phyloP scores from a whole-genome alignment of 495 filamentous ascomycete species.

The Aspergillus mulundensis region DNA sequence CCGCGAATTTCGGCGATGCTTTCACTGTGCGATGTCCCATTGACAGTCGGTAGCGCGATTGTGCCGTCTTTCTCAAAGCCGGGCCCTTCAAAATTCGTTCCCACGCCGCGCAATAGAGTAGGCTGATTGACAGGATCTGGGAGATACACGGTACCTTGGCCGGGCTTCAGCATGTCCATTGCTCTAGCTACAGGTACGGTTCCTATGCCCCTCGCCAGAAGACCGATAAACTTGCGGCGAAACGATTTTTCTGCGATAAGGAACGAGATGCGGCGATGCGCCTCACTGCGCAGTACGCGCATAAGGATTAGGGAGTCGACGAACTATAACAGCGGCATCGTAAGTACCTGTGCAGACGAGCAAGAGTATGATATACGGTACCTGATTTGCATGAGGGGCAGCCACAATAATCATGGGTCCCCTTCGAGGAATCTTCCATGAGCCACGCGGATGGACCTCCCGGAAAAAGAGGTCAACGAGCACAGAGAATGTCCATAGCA shows the following conservation, averaged over 20 bases:
- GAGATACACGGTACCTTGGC: conserved; percentile 79
- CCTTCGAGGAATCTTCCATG: conserved; percentile 84
- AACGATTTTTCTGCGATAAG: conserved; percentile 95
- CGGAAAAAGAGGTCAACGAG: conserved; percentile 94
- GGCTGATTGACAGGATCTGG: conserved; percentile 82
- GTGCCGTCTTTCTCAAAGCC: conserved; percentile 75
- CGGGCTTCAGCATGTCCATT: conserved; percentile 80
- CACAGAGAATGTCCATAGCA: conserved; percentile 78
- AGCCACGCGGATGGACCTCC: conserved; percentile 89
- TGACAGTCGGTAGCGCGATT: conserved; percentile 78
- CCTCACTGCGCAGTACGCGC: conserved; percentile 79
- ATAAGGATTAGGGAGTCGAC: conserved; percentile 93
- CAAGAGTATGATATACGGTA: conserved; percentile 27
- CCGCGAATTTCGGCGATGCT: conserved; percentile 77
- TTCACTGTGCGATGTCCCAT: conserved; percentile 70
- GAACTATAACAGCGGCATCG: conserved; percentile 52
- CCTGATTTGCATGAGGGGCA: conserved; percentile 98
- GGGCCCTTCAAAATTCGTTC: conserved; percentile 76
- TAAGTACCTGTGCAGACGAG: neutral
- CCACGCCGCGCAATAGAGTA: conserved; percentile 75
- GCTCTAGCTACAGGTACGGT: conserved; percentile 85
- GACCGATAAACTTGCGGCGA: conserved; percentile 79
- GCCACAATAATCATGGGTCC: conserved; percentile 94
- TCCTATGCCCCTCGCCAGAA: conserved; percentile 71
- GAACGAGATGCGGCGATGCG: conserved; percentile 81